Conservation (phyloP, 257 asterid species). For the Solanum paucissectum region DNA sequence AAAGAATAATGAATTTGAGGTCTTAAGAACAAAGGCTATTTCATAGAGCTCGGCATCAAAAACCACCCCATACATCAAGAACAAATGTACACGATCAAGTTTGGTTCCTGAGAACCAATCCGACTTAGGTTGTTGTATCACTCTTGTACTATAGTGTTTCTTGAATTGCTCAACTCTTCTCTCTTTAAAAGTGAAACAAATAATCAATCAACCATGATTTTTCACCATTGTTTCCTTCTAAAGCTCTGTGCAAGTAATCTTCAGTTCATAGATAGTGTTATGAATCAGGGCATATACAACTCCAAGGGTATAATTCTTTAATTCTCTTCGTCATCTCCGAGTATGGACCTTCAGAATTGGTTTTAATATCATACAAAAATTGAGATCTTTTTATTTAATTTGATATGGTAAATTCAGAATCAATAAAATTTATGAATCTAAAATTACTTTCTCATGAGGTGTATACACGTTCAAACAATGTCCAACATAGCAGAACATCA, state of each 20-base stretch:
- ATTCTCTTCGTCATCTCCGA: background rate
- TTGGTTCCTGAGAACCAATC: background rate
- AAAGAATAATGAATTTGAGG: constrained; percentile 1
- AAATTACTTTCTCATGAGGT: constrained; percentile 8
- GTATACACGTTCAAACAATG: constrained; percentile 1
- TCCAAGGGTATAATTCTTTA: background rate
- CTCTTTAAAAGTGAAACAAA: constrained; percentile 11
- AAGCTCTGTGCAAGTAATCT: constrained; percentile 3
- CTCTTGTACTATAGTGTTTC: background rate
- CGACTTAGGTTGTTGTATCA: background rate
- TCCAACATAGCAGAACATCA: background rate
- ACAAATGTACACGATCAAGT: constrained; percentile 2
- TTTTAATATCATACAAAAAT: background rate
- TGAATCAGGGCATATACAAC: constrained; percentile 1
- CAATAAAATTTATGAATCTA: constrained; percentile 10
- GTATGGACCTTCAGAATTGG: background rate
- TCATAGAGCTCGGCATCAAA: constrained; percentile 6
- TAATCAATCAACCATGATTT: constrained; percentile 10
- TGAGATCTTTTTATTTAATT: constrained; percentile 14
- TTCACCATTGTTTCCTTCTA: background rate
- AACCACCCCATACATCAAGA: constrained; percentile 7
- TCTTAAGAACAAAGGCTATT: constrained; percentile 10
- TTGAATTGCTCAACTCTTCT: background rate
- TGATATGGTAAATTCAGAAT: constrained; percentile 9
- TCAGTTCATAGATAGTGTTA: constrained; percentile 9